Evolutionary conservation across 164 flowering plant species (phyloP).

Genomic region (Tetrastigma voinierianum): DNA sequence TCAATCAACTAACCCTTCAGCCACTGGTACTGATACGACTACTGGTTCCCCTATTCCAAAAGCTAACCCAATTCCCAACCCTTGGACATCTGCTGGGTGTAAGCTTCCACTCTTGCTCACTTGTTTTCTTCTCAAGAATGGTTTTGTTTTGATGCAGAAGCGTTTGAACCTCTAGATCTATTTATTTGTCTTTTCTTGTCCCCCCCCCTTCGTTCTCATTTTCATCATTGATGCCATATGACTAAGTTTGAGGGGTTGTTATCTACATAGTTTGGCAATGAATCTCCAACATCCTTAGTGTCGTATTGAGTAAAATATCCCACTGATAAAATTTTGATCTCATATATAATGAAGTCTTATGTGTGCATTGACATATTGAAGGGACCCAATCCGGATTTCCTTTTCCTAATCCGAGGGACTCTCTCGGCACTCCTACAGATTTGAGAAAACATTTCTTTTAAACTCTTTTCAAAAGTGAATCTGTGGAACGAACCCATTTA

Average conservation of each 20-base stretch:
- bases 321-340: not conserved
- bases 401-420: too few species aligned
- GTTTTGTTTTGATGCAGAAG: too few species aligned
- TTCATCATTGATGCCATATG: not conserved
- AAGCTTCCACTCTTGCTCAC: too few species aligned
- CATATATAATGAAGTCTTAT: not conserved
- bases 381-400: too few species aligned
- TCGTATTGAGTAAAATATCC: not conserved
- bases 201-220: not conserved
- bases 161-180: not conserved
- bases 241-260: not conserved
- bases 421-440: too few species aligned
- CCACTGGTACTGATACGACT: conserved; percentile 46
- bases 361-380: not conserved
- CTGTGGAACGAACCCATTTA: too few species aligned
- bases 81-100: too few species aligned
- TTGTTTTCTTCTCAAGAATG: too few species aligned
- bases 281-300: not conserved
- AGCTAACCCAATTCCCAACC: conserved; percentile 87
- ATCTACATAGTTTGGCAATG: not conserved
- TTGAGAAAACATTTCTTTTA: too few species aligned
- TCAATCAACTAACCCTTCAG: conserved; percentile 43
- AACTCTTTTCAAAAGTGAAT: too few species aligned
- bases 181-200: not conserved
- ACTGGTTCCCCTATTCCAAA: conserved; percentile 65